Base-by-base conservation (phyloP, 2,329 filamentous ascomycete species). In the Fusarium denticulatum region DNA sequence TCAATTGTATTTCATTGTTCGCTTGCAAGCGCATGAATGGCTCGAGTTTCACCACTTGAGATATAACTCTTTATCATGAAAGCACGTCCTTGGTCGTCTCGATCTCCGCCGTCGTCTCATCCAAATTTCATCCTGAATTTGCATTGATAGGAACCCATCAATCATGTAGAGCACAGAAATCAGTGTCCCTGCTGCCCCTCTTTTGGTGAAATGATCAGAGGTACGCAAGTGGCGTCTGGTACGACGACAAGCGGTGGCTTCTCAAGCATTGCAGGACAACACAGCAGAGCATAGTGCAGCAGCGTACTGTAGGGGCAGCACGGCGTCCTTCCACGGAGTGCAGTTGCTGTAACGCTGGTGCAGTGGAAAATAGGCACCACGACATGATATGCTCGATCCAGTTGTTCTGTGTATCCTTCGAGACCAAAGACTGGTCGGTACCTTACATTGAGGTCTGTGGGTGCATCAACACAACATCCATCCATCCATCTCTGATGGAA, bases 371-470 rank as follows among this genome's bases (percentile, higher is more conserved):
- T 61, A 62, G 65, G 67, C 61, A 62, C 67, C 67, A 75, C 68
- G 40, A 61, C 69, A 74, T 68, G 63, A 63, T 69, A 74, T 71
- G 59, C 61, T 67, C 67, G 65, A 76, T 68, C 56, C 67, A 71
- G 66, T 64, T 64, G 71, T 67, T 47, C 56, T 67, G 60, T 42
- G 55, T 55, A 42, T 37, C 49, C 34, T 45, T 53, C 46, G 34
- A 64, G 60, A 64, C 32, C 40, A 56, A 56, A 67, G 68, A 69
- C 49, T 73, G 71, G 64, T 42, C 59, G 64, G 76, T 77, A 74
- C 76, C 76, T 77, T 77, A 70, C 76, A 77, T 74, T 69, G 70
- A 67, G 56, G 57, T 61, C 57, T 67, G 60, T 61, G 62, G 52
- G 73, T 60, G 67, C 65, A 55, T 63, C 56, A 53, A 57, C 65